Percentiles rank a stretch among this genome's conserved stretches.
phyloP scores from a whole-genome alignment of 2,329 filamentous ascomycete genomes.

The Fusarium concolor region DNA sequence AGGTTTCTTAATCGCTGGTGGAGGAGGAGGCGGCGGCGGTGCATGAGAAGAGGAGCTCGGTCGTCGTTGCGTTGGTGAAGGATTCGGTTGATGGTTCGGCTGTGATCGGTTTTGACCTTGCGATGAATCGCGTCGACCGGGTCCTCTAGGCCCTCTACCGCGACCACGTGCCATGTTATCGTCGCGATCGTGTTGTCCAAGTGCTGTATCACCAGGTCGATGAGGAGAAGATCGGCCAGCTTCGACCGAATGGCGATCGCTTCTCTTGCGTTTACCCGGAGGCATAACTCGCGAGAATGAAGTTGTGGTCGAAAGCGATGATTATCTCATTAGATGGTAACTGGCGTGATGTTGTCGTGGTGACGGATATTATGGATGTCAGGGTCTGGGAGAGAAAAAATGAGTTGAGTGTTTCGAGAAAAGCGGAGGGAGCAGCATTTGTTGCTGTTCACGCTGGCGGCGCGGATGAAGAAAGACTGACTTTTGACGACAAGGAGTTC shows the following conservation, averaged over 20 bases:
- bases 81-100: slow-evolving; percentile 43
- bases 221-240: slow-evolving; percentile 70
- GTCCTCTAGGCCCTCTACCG: slow-evolving; percentile 60
- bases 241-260: slow-evolving; percentile 62
- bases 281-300: slow-evolving; percentile 58
- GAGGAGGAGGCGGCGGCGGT: slow-evolving; percentile 39
- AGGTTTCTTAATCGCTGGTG: slow-evolving; percentile 37
- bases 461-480: slow-evolving; percentile 43
- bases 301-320: slow-evolving; percentile 22
- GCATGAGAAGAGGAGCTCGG: slow-evolving; percentile 38
- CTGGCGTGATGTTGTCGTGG: slow-evolving; percentile 10
- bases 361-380: slow-evolving; percentile 6
- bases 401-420: slow-evolving; percentile 33
- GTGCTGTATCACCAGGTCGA: slow-evolving; percentile 66
- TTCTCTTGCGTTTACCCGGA: slow-evolving; percentile 68
- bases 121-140: slow-evolving; percentile 65
- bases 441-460: slow-evolving; percentile 34
- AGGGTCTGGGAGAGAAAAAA: slow-evolving; percentile 26
- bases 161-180: slow-evolving; percentile 61
- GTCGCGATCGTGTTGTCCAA: slow-evolving; percentile 70
- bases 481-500: slow-evolving; percentile 45
- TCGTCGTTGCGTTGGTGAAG: slow-evolving; percentile 41
- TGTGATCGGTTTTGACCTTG: slow-evolving; percentile 50
- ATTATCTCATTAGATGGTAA: slow-evolving; percentile 52
- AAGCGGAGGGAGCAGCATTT: slow-evolving; percentile 16